phyloP scores from a whole-genome alignment of 306 rosid genomes.

The Elaeagnus macrophylla region DNA sequence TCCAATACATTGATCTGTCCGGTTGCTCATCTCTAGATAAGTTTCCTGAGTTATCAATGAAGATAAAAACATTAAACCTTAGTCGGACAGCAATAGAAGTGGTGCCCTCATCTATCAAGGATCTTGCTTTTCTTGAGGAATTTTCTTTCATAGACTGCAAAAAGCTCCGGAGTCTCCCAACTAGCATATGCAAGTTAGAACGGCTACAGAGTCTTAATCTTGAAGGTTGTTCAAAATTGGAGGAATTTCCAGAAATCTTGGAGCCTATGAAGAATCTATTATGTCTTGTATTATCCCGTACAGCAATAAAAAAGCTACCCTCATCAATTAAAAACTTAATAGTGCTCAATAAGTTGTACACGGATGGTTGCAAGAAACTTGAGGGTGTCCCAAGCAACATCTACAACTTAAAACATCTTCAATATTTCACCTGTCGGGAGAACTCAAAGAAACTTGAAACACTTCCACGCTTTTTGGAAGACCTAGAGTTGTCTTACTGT shows the following conservation, averaged over 20 bases:
- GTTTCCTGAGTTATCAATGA: neutral
- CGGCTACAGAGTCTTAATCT: constrained; percentile 23
- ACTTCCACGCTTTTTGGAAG: too few species aligned
- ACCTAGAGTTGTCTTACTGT: too few species aligned
- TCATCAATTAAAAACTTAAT: constrained; percentile 5
- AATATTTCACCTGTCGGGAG: too few species aligned
- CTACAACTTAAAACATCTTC: too few species aligned
- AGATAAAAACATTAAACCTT: neutral
- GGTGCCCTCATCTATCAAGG: constrained; percentile 2
- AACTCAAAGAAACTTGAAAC: too few species aligned
- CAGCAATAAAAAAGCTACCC: constrained; percentile 11
- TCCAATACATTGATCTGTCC: neutral
- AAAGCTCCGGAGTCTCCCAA: constrained; percentile 5
- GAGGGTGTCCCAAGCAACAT: neutral
- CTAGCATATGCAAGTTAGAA: constrained; percentile 16
- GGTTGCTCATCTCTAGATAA: neutral
- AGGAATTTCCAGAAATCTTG: constrained; percentile 14
- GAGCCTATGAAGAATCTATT: constrained; percentile 15
- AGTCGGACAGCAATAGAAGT: neutral
- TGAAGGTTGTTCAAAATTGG: constrained; percentile 20
- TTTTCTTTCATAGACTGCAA: constrained; percentile 14
- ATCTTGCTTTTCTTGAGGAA: neutral
- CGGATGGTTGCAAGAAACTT: neutral
- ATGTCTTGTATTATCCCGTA: constrained; percentile 18
- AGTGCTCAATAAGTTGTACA: neutral